Conservation (phyloP, 1,284 basidiomycete species). For the Tylopilus microsporus region DNA sequence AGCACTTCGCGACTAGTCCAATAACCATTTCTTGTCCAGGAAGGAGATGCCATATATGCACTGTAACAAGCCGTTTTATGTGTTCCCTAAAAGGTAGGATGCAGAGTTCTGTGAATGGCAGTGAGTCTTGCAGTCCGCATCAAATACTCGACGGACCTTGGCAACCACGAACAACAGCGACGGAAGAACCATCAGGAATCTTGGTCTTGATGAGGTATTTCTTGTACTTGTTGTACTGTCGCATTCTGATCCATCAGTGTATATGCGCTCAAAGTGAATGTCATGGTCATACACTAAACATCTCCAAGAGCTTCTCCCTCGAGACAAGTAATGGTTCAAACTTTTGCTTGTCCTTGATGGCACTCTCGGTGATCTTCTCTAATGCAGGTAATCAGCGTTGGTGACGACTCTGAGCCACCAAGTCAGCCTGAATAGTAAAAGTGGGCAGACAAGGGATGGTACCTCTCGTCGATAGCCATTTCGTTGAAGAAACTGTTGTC, state of each 20-base stretch:
- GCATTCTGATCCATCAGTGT: constrained; percentile 10
- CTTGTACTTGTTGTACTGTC: constrained; percentile 99
- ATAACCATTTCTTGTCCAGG: constrained; percentile 94
- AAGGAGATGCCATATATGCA: constrained; percentile 99
- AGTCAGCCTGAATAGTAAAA: background rate
- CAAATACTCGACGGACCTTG: constrained; percentile 53
- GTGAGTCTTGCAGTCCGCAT: background rate
- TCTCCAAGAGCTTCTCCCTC: constrained; percentile 91
- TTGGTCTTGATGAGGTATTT: too few relatives aligned
- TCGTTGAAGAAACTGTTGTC: constrained; percentile 99
- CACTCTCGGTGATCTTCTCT: constrained; percentile 84
- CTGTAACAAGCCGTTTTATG: constrained; percentile 92
- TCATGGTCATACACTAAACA: constrained; percentile 80
- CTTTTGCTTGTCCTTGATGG: constrained; percentile 95
- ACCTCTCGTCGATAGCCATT: constrained; percentile 81
- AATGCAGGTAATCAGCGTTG: constrained; percentile 82
- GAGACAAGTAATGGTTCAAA: constrained; percentile 93
- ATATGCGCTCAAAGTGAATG: background rate
- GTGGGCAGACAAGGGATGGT: background rate
- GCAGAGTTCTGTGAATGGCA: constrained; percentile 74
- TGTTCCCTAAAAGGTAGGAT: constrained; percentile 96
- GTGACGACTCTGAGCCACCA: constrained; percentile 58
- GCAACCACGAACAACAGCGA: constrained; percentile 93
- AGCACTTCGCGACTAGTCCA: constrained; percentile 56
- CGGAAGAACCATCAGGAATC: constrained; percentile 93